These are phyloP conservation scores for Trametes hirsuta DNA, from an alignment of 1,284 basidiomycete genomes.

Conservation along the genomic window DNA sequence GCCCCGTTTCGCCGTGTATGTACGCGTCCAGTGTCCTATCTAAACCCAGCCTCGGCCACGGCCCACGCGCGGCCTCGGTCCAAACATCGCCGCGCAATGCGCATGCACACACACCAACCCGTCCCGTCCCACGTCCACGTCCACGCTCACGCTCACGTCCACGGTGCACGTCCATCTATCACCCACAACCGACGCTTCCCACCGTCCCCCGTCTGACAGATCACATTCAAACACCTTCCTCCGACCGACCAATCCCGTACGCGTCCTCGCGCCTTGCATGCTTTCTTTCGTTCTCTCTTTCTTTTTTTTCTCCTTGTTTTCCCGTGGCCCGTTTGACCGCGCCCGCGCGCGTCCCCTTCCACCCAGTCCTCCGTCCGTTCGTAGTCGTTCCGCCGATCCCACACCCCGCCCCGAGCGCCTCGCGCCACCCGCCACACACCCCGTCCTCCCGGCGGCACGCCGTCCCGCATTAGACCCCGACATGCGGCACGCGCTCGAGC, in stretches of 20 bases:
- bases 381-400: too few relatives aligned
- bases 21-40: background rate
- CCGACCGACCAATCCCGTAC: background rate
- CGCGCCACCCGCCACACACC: too few relatives aligned
- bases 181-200: slow-evolving; percentile 14
- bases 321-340: too few relatives aligned
- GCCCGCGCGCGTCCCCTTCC: too few relatives aligned
- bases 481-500: too few relatives aligned
- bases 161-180: slow-evolving; percentile 9
- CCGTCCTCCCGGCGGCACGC: too few relatives aligned
- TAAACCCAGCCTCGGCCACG: background rate
- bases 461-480: too few relatives aligned
- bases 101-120: background rate
- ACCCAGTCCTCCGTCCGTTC: too few relatives aligned
- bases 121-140: background rate
- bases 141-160: background rate
- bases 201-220: slow-evolving; percentile 5
- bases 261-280: background rate
- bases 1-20: background rate
- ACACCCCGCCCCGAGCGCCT: too few relatives aligned
- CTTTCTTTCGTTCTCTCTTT: background rate
- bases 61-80: background rate
- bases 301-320: background rate
- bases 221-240: slow-evolving; percentile 7
- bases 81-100: background rate